Evolutionary conservation across 2,329 filamentous ascomycete genomes (phyloP).

Genomic region (Claviceps humidiphila): DNA sequence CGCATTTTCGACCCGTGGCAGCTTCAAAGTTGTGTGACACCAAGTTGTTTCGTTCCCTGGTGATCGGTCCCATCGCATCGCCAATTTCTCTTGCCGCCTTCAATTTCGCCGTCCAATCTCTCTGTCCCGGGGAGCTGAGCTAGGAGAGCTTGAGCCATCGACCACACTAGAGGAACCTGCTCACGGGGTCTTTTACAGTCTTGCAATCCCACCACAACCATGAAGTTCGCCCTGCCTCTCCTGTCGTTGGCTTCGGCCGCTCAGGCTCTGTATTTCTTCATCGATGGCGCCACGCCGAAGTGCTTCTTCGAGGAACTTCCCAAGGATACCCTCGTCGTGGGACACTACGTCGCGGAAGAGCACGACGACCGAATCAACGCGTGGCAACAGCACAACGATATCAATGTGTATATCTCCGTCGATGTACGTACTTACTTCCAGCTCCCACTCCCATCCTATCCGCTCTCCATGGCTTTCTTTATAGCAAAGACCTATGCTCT

Average conservation of each 20-base stretch:
- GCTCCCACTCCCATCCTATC: background rate
- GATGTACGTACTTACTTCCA: constrained; percentile 42
- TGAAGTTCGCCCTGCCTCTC: constrained; percentile 51
- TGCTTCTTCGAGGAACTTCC: constrained; percentile 98
- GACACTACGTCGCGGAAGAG: constrained; percentile 78
- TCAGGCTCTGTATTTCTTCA: constrained; percentile 88
- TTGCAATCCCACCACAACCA: constrained; percentile 14
- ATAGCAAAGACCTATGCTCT: too few species aligned
- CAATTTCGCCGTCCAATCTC: background rate
- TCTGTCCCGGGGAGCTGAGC: too few species aligned
- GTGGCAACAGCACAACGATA: constrained; percentile 61
- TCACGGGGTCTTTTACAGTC: background rate
- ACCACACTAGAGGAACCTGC: background rate
- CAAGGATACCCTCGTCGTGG: constrained; percentile 92
- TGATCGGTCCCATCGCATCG: background rate
- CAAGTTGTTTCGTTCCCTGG: background rate
- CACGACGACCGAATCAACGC: constrained; percentile 56
- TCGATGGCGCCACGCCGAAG: constrained; percentile 73
- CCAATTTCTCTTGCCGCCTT: background rate
- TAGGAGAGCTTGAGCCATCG: background rate
- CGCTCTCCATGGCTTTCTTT: too few species aligned
- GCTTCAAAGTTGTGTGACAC: constrained; percentile 19
- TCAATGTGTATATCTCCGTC: constrained; percentile 82
- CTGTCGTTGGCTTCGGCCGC: constrained; percentile 52
- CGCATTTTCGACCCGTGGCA: constrained; percentile 36